These are phyloP conservation scores for Penicillium turbatum DNA, from an alignment of 495 filamentous ascomycete species.

Conservation along the genomic window DNA sequence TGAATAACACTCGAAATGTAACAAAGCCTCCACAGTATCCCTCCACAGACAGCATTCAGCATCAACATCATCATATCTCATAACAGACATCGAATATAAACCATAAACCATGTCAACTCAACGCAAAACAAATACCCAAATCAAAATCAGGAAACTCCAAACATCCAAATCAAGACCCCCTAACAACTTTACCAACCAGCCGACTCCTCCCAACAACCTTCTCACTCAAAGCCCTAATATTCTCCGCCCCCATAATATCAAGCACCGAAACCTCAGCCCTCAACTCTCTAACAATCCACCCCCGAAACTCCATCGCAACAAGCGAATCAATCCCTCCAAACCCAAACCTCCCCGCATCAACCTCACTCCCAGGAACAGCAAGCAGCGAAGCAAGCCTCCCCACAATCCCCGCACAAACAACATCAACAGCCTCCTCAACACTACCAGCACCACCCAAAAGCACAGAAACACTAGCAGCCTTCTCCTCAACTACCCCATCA, in stretches of 20 bases:
- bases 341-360: conserved; percentile 33
- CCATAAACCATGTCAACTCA: neutral
- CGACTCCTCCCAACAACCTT: conserved; percentile 18
- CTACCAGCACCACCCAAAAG: conserved; percentile 8
- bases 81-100: neutral
- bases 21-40: too few relatives aligned
- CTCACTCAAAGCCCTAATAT: conserved; percentile 22
- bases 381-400: conserved; percentile 27
- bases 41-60: too few relatives aligned
- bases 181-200: neutral
- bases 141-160: too few relatives aligned
- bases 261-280: conserved; percentile 36
- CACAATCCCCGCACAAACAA: conserved; percentile 24
- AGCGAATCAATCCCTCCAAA: conserved; percentile 43
- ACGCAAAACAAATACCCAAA: neutral
- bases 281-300: conserved; percentile 38
- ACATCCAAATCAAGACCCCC: neutral
- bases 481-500: conserved; percentile 1
- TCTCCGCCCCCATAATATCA: conserved; percentile 36
- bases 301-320: conserved; percentile 45
- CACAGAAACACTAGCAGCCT: conserved; percentile 8
- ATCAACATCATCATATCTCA: neutral
- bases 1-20: too few relatives aligned
- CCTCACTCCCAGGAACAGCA: conserved; percentile 35
- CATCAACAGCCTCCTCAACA: conserved; percentile 12